These are phyloP conservation scores for Phyllosticta capitalensis DNA, from an alignment of 2,329 filamentous ascomycete species.

Conservation along the genomic window DNA sequence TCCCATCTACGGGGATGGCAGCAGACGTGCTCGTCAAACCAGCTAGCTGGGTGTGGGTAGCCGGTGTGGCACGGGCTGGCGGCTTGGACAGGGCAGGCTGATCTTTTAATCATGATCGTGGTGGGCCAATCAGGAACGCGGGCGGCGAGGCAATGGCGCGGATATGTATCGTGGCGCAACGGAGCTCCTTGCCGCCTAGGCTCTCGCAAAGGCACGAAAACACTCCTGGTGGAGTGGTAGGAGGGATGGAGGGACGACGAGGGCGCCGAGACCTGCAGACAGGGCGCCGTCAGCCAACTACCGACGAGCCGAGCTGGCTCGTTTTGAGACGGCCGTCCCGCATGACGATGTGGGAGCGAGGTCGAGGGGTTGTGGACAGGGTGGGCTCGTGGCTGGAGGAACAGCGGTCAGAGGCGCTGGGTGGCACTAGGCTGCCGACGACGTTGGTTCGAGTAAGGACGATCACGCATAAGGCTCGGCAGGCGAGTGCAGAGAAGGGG, in stretches of 20 bases:
- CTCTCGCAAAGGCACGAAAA: constrained; percentile 9
- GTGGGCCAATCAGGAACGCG: constrained; percentile 17
- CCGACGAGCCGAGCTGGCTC: not conserved
- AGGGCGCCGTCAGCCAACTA: constrained; percentile 7
- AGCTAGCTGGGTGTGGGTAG: constrained; percentile 10
- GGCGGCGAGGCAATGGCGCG: constrained; percentile 16
- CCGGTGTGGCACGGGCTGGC: constrained; percentile 24
- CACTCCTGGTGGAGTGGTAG: constrained; percentile 9
- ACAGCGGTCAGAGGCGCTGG: constrained; percentile 9
- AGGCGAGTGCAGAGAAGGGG: not conserved
- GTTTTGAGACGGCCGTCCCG: not conserved
- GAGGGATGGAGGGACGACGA: constrained; percentile 8
- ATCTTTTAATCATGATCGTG: constrained; percentile 22
- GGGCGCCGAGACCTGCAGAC: constrained; percentile 4
- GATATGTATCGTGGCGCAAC: constrained; percentile 34
- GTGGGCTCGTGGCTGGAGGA: constrained; percentile 9
- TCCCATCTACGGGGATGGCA: constrained; percentile 12
- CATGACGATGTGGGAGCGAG: constrained; percentile 4
- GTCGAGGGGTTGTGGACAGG: not conserved
- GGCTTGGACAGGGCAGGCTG: constrained; percentile 24
- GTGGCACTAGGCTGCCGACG: constrained; percentile 9
- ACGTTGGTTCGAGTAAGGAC: constrained; percentile 8
- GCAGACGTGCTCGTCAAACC: constrained; percentile 11
- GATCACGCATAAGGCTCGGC: constrained; percentile 12
- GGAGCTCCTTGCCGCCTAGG: constrained; percentile 27